Conservation (phyloP, 495 filamentous ascomycete genomes). For the Penicillium taxi region DNA sequence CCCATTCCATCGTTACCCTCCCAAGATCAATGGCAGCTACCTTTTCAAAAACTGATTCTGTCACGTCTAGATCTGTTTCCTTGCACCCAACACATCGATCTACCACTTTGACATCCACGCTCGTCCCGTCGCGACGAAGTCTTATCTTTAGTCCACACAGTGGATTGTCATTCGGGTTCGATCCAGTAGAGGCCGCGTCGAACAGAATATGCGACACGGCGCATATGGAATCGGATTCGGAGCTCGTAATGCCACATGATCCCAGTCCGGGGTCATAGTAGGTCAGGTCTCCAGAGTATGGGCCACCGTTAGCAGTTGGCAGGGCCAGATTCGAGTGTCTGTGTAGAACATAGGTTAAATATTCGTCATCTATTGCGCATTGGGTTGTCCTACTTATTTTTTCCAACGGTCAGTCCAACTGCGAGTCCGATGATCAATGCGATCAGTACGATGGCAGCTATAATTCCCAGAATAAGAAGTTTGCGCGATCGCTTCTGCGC, state of each 20-base stretch:
- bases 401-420: constrained; percentile 38
- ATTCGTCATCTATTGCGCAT: constrained; percentile 1
- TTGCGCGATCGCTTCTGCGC: constrained; percentile 17
- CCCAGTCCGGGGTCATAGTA: constrained; percentile 64
- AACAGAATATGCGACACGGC: constrained; percentile 61
- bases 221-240: constrained; percentile 48
- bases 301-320: constrained; percentile 39
- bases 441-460: constrained; percentile 32
- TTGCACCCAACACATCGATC: constrained; percentile 66
- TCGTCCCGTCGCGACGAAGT: constrained; percentile 43
- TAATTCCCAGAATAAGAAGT: constrained; percentile 16
- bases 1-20: constrained; percentile 56
- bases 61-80: constrained; percentile 60
- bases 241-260: constrained; percentile 57
- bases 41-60: constrained; percentile 48
- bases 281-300: constrained; percentile 59
- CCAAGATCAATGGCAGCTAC: constrained; percentile 50
- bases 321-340: constrained; percentile 45
- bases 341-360: background rate
- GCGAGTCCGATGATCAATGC: constrained; percentile 49
- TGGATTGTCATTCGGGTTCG: constrained; percentile 62
- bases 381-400: constrained; percentile 5
- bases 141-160: constrained; percentile 60
- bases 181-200: constrained; percentile 48
- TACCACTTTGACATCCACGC: constrained; percentile 61